Evolutionary conservation across 2,329 filamentous ascomycete species (phyloP).

Genomic region (Fonsecaea multimorphosa): DNA sequence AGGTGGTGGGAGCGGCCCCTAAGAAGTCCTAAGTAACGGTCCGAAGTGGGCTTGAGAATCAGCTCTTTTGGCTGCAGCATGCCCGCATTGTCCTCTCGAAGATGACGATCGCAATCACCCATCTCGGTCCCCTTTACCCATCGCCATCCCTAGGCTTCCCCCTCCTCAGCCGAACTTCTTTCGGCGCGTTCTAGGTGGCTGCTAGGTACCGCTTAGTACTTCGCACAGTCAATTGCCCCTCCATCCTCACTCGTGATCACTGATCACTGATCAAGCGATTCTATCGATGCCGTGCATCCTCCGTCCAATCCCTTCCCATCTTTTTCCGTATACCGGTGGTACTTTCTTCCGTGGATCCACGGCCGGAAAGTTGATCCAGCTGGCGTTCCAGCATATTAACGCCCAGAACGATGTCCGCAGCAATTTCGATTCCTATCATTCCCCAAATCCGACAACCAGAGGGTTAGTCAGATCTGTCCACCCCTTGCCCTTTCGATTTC

Average conservation of each 20-base stretch:
- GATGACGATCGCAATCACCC: constrained; percentile 3
- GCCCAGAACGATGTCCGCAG: not conserved
- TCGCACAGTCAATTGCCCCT: not conserved
- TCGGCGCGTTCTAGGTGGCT: too few species aligned
- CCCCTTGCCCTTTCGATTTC: not conserved
- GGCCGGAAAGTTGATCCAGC: not conserved
- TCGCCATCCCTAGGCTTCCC: not conserved
- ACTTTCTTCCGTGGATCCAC: not conserved
- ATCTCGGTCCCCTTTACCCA: not conserved
- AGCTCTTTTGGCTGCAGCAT: not conserved
- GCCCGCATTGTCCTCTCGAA: not conserved
- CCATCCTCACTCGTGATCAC: not conserved
- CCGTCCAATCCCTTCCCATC: not conserved
- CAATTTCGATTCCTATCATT: not conserved
- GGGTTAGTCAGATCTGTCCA: constrained; percentile 4
- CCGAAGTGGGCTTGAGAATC: not conserved
- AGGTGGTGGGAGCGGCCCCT: not conserved
- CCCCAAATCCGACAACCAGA: not conserved
- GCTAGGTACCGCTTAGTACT: too few species aligned
- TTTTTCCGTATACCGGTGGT: not conserved
- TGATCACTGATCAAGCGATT: too few species aligned
- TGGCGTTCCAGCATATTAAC: not conserved
- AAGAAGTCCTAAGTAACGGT: not conserved
- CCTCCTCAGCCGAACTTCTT: not conserved
- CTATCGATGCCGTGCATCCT: not conserved